A percentile compares a stretch with the other conserved stretches of the same genome.
Evolutionary conservation across 139 green algal genomes (phyloP).

Genomic region (Picochlorum sp.): DNA sequence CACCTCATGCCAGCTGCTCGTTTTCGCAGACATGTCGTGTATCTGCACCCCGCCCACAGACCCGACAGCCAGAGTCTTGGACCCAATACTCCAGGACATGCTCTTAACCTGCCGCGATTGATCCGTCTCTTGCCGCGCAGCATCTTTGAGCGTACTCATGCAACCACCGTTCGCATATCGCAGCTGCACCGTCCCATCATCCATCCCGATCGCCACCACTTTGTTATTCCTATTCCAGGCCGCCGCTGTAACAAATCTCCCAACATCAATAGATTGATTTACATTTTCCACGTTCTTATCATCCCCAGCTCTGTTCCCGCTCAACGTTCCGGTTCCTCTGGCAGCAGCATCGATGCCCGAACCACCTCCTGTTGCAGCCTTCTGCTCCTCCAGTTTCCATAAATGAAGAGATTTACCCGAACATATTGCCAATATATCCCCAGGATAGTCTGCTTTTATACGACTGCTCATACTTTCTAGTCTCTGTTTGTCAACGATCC

Average conservation of each 20-base stretch:
- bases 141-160: constrained; percentile 13
- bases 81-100: constrained; percentile 20
- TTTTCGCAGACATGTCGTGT: constrained; percentile 16
- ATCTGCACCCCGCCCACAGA: constrained; percentile 4
- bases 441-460: constrained; percentile 1
- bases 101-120: not conserved
- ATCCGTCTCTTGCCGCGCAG: not conserved
- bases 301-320: too few species aligned
- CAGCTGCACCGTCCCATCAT: constrained; percentile 14
- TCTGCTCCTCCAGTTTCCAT: not conserved
- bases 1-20: not conserved
- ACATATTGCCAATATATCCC: not conserved
- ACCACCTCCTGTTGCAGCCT: not conserved
- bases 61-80: constrained; percentile 21
- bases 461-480: not conserved
- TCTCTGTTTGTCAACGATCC: not conserved
- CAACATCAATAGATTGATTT: not conserved
- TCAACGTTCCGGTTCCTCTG: too few species aligned
- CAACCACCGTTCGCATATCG: constrained; percentile 3
- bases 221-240: constrained; percentile 33
- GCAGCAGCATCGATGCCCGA: too few species aligned
- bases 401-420: not conserved
- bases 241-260: not conserved
- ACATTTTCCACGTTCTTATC: not conserved
- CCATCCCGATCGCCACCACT: constrained; percentile 14